phyloP scores from a whole-genome alignment of 768 basidiomycete species.

The Hygrocybe punicea region DNA sequence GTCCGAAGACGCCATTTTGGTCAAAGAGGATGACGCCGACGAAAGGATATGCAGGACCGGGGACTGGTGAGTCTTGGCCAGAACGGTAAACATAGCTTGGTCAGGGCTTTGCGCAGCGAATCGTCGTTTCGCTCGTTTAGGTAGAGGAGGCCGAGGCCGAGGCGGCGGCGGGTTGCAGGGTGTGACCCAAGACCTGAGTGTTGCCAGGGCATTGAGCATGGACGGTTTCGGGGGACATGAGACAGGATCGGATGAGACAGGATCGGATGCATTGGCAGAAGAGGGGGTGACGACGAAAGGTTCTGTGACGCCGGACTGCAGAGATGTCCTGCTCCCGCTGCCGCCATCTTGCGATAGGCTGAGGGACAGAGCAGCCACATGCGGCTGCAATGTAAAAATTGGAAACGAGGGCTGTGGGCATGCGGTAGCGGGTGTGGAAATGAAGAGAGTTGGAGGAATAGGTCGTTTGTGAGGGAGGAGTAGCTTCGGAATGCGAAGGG shows the following conservation, averaged over 20 bases:
- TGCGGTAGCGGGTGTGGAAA: constrained; percentile 40
- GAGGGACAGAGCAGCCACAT: constrained; percentile 30
- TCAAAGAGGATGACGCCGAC: constrained; percentile 11
- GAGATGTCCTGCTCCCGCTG: constrained; percentile 36
- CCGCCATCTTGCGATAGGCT: constrained; percentile 25
- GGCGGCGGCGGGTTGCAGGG: constrained; percentile 31
- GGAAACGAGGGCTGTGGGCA: constrained; percentile 29
- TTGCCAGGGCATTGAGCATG: constrained; percentile 37
- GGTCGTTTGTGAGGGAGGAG: constrained; percentile 40
- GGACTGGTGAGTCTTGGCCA: constrained; percentile 20
- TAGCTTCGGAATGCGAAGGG: constrained; percentile 35
- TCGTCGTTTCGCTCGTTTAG: not conserved
- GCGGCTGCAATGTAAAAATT: constrained; percentile 33
- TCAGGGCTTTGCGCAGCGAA: not conserved
- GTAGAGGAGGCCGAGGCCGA: constrained; percentile 1
- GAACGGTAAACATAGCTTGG: constrained; percentile 17
- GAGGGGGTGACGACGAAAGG: constrained; percentile 52
- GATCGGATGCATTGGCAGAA: constrained; percentile 27
- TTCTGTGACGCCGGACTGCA: constrained; percentile 41
- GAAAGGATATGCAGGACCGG: constrained; percentile 12
- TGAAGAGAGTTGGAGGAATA: constrained; percentile 49
- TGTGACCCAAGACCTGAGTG: constrained; percentile 46
- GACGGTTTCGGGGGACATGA: constrained; percentile 25
- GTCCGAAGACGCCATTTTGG: not conserved
- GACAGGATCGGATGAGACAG: not conserved